Base-by-base conservation (phyloP, 2,329 filamentous ascomycete species). In the Ilyonectria robusta region DNA sequence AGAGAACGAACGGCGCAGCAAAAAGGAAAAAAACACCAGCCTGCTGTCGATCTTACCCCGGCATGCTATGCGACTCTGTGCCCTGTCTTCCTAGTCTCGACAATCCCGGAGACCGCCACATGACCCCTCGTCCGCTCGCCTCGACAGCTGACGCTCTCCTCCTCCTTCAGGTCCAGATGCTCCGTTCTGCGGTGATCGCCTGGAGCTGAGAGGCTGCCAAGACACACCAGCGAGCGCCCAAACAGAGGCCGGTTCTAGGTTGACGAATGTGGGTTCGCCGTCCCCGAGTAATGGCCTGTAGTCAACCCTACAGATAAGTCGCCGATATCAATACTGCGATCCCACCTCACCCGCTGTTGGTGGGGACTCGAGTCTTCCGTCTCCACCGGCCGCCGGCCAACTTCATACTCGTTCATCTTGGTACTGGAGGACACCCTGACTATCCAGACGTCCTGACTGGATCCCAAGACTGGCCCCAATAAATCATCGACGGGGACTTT, bases 311-410 rank as follows among this genome's bases (percentile, higher is more conserved):
- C 26, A 50, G 42, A 66, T 59, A 62, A 66, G 53, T 60, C 31
- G 47, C 55, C 44, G 59, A 51, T 68, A 66, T 68, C 66, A 68
- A 62, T 54, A 53, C 63, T 37, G 35, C 59, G 58, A 59, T 66
- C 55, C 50, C 66, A 46, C 47, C 48, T 56, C 23, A 54, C 37
- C 59, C 54, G 10, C 40, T 59, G 59, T 59, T 33, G 47, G 63
- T 66, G 66, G 57, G 37, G 51, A 58, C 55, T 59, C 21, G 51
- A 46, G 50, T 42, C 55, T 56, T 54, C 23, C 17, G 56, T 50
- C 50, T 62, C 47, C 63, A 47, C 48, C 29, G 55, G 50, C 55
- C 62, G 56, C 31, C 55, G 62, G 56, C 48, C 40, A 37, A 29
- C 17, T 33, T 40, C 55, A 53, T 53, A 46, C 35, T 31, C 58